A percentile compares a stretch with the other conserved stretches of the same genome.
Evolutionary conservation across 139 green algal species (phyloP).

Genomic region (Desmodesmus armatus): DNA sequence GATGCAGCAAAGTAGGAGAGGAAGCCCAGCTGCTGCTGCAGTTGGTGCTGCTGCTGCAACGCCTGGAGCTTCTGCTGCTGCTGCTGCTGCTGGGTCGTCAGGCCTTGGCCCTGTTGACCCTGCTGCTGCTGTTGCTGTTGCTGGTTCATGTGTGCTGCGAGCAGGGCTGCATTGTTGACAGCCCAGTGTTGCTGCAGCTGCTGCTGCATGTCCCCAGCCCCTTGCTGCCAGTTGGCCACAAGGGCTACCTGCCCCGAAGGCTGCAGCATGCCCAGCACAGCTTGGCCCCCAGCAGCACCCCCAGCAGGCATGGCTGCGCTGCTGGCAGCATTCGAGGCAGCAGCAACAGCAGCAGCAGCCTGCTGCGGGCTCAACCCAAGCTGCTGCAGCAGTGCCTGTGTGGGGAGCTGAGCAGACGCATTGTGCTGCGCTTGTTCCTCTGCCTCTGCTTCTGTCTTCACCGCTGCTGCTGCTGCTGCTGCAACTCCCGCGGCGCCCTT

Average conservation of each 20-base stretch:
- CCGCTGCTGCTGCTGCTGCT: not conserved
- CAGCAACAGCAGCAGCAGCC: not conserved
- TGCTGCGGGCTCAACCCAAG: too few species aligned
- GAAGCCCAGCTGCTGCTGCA: constrained; percentile 26
- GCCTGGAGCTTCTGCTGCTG: constrained; percentile 19
- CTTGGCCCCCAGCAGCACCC: not conserved
- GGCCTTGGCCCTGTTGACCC: too few species aligned
- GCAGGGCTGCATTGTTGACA: not conserved
- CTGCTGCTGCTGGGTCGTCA: too few species aligned
- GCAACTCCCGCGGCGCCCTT: not conserved
- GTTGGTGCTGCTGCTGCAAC: not conserved
- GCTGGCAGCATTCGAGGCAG: not conserved
- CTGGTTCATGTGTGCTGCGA: not conserved
- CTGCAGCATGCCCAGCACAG: constrained; percentile 1
- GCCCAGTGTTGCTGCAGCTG: constrained; percentile 2
- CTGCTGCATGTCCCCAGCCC: not conserved
- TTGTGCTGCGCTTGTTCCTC: not conserved
- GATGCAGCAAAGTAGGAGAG: not conserved
- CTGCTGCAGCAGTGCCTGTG: not conserved
- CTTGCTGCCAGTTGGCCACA: not conserved
- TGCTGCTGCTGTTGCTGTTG: constrained; percentile 5
- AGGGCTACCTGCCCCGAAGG: not conserved
- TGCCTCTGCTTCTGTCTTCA: not conserved
- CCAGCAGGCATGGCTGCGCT: not conserved
- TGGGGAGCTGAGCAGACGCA: not conserved